A percentile compares a stretch with the other conserved stretches of the same genome.
These are phyloP conservation scores for Wickerhamomyces silvicola DNA, from an alignment of 805 yeast genomes.

Conservation along the genomic window DNA sequence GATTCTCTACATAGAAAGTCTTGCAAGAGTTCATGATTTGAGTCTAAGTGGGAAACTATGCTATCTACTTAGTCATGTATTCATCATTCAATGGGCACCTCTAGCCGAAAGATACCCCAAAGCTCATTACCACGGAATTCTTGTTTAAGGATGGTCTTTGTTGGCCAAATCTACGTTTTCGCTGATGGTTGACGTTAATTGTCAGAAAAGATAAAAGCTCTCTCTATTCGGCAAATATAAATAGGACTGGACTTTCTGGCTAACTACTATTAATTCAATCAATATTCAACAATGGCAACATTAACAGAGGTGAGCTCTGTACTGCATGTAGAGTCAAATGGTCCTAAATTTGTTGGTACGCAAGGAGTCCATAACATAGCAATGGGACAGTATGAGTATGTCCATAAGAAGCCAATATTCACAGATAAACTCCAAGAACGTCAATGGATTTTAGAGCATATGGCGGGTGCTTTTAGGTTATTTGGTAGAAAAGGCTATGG, in stretches of 20 bases:
- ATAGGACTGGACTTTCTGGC: no score
- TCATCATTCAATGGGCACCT: conserved; percentile 85
- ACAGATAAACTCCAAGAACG: conserved; percentile 42
- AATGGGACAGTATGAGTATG: conserved; percentile 40
- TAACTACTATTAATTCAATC: no score
- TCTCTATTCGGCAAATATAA: no score
- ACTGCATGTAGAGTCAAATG: conserved; percentile 2
- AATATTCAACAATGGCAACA: no score
- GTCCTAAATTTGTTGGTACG: conserved; percentile 15
- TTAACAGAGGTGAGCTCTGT: conserved; percentile 5
- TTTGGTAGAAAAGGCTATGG: conserved; percentile 73
- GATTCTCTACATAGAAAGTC: conserved; percentile 76
- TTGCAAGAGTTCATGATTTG: conserved; percentile 72
- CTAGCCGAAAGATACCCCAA: conserved; percentile 45
- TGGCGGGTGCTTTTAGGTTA: conserved; percentile 81
- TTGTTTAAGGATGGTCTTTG: conserved; percentile 40
- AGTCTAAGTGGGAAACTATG: conserved; percentile 74
- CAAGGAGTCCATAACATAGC: conserved; percentile 59
- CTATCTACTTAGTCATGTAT: conserved; percentile 65
- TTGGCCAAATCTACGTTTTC: no score
- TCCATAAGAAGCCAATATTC: conserved; percentile 47
- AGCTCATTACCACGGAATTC: conserved; percentile 71
- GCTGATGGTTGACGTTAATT: no score
- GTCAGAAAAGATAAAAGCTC: no score
- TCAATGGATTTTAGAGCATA: conserved; percentile 56